Base-by-base conservation (phyloP, 441 rosid genomes). In the Bruguiera hainesii region DNA sequence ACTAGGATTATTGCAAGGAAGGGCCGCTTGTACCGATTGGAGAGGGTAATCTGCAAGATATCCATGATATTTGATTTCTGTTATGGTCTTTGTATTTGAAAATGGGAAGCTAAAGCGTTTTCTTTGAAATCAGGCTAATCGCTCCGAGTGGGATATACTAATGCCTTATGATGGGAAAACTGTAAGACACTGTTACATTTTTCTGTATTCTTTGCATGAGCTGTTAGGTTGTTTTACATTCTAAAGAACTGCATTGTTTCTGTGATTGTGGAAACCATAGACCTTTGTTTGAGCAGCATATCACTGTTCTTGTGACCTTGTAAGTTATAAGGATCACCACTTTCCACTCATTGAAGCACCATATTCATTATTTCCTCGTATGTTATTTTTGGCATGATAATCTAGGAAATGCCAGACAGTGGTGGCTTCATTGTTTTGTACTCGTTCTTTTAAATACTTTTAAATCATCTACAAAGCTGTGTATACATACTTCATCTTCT, bases 151-250 rank as follows among this genome's bases (percentile, higher is more conserved):
- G 97, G 94, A 88, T 67, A 61, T 56, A 60, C 31, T 79, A 53
- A 57, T 29, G 72, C 81, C 85, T 42, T 86, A 85, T 73, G 74
- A 85, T 66, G 96, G 93, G 50, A 91, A 79, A 87, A 78, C 87
- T 70, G 98, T 94, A 77, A 81, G 91, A 81, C 30, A 7, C 62
- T 25, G 2, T 60, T 58, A 56, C 49, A 3, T 71, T 50, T 50
- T 50, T 29, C 31, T 42, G 48, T 42, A 42, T 11, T 11, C 20
- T 15, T 48, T 39, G 25, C 39, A 35, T 71, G 3, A 1, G 39
- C n/a, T 55, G 37, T 46, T 33, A 16, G 33, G 21, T 37, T 26
- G 25, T 21, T 11, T 51, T 33, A 25, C 29, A 37, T 19, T 39
- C 33, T 30, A 29, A 6, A 21, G 20, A 21, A 37, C 39, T 52